Evolutionary conservation across 208 protist species (phyloP).

Genomic region (Trypanosoma cruzi): DNA sequence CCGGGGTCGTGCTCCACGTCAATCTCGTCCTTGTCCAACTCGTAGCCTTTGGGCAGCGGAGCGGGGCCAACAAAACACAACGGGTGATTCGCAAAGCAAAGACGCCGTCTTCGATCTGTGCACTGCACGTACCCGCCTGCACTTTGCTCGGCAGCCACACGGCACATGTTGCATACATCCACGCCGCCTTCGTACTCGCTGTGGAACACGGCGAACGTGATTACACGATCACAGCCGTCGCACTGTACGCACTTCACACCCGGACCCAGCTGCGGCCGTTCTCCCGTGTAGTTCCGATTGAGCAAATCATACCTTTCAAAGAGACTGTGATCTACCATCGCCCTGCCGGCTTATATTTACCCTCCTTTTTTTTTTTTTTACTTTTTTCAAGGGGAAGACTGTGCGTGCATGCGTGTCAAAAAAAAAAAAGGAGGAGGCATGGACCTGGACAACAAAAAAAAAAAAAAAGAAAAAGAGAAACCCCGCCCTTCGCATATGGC

Average conservation of each 20-base stretch:
- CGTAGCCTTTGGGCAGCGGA: slow-evolving; percentile 8
- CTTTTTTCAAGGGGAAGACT: not conserved
- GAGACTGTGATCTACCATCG: slow-evolving; percentile 10
- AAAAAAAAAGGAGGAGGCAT: too few species aligned
- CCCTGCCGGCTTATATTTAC: not conserved
- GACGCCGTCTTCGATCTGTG: not conserved
- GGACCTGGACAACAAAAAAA: too few species aligned
- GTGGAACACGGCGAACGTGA: slow-evolving; percentile 31
- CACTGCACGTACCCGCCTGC: not conserved
- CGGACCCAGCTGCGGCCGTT: slow-evolving; percentile 4
- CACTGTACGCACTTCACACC: slow-evolving; percentile 34
- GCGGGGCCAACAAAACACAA: slow-evolving; percentile 19
- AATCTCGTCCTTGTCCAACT: slow-evolving; percentile 18
- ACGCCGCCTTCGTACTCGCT: slow-evolving; percentile 20
- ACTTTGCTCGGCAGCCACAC: slow-evolving; percentile 15
- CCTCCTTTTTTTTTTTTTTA: not conserved
- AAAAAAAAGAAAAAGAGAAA: too few species aligned
- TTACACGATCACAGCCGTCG: slow-evolving; percentile 30
- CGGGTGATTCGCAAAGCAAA: slow-evolving; percentile 8
- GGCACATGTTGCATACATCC: slow-evolving; percentile 34
- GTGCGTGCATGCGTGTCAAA: not conserved
- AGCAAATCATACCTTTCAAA: slow-evolving; percentile 22
- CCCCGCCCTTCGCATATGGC: too few species aligned
- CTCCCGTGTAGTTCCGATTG: slow-evolving; percentile 13
- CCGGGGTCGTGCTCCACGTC: slow-evolving; percentile 8